Evolutionary conservation across 2,329 filamentous ascomycete genomes (phyloP), one percentile per base, ranked within the genome.

Genomic region (Domatiomyces catenatus): DNA sequence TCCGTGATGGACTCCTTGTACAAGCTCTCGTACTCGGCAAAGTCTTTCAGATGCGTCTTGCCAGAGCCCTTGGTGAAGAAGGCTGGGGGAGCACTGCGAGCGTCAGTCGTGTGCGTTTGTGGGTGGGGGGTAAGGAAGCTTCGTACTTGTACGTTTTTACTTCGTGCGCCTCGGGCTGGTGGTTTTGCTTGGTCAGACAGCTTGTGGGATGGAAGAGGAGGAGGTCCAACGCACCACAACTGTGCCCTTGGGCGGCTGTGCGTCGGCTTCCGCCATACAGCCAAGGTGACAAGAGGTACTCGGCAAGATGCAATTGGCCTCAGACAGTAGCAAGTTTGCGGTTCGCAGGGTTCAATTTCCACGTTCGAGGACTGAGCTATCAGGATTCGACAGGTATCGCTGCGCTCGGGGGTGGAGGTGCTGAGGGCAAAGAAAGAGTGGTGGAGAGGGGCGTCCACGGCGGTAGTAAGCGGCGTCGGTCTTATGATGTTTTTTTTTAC

Each of bases 1-100:
- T 92, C 75, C 60, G 83, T 82, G 66, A 98, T 95, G 46, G 92
- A 98, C 71, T 98, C 76, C 62, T 80, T 77, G 67, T 82, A 82
- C 60, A 82, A 70, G 63, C 74, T 67, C 66, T 79, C 73, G 70
- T 82, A 83, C 62, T 81, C 72, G 53, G 79, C 75, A 46, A 82
- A 63, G 59, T 72, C 71, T 57, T 74, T 71, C 50, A 82, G 60
- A 64, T 83, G 77, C 44, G 79, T 75, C 60, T 74, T 75, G 50
- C 69, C 69, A 7, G 79, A 76, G 64, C 81, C 79, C 63, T 81
- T 81, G 43, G 71, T 66, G 61, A 69, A 66, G 63, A 75, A 75
- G n/a, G 69, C 69, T 56, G 77, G 69, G 55, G 77, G 77, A 47
- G 80, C 75, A 62, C 62, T 58, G 52, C 52, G 19, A n/a, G 22